Conservation (phyloP, 176 grass and related monocot genomes). For the Puya raimondii region DNA sequence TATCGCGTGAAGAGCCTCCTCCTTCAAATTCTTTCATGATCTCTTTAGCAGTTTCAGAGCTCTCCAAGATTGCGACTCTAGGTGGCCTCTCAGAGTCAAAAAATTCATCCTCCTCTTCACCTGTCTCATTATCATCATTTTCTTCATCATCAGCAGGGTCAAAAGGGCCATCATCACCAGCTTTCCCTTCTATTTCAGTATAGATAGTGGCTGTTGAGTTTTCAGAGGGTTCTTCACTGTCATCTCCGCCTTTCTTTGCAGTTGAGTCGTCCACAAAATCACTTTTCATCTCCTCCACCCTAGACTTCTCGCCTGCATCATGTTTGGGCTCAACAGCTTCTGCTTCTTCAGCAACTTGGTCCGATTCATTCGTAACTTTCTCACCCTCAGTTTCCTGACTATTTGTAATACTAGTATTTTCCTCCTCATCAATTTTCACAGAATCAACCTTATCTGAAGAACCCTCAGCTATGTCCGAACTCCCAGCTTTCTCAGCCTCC, state of each 20-base stretch:
- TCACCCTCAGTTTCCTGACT: not conserved
- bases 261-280: not conserved
- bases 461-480: not conserved
- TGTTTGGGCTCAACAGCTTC: not conserved
- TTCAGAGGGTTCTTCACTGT: not conserved
- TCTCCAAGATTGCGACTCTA: constrained; percentile 23
- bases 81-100: not conserved
- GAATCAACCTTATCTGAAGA: not conserved
- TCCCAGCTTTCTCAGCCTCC: not conserved
- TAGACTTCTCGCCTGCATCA: not conserved
- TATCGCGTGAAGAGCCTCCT: constrained; percentile 45
- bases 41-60: constrained; percentile 39
- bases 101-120: not conserved
- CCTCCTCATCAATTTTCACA: not conserved
- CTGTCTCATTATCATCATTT: not conserved
- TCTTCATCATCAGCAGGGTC: not conserved
- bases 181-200: not conserved
- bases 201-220: not conserved
- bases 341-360: not conserved
- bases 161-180: not conserved
- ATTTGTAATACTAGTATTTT: not conserved
- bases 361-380: not conserved
- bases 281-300: not conserved
- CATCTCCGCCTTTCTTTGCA: not conserved
- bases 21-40: constrained; percentile 62